phyloP scores from a whole-genome alignment of 768 basidiomycete genomes.

The Collybiopsis confluens region DNA sequence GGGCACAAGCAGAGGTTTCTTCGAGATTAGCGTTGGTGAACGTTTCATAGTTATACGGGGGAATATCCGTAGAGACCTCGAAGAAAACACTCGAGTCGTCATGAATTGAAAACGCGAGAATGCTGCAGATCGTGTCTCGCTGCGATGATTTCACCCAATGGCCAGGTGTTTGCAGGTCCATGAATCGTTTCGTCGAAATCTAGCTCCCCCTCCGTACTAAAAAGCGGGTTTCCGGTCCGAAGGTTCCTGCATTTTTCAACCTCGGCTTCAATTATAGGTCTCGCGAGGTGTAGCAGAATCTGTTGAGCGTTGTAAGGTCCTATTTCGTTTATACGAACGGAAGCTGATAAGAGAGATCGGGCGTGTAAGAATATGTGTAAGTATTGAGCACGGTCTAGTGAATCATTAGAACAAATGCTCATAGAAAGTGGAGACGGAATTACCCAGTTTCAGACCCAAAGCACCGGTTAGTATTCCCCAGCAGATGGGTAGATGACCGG shows the following conservation, averaged over 20 bases:
- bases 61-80: neutral
- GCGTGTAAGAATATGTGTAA: slow-evolving; percentile 93
- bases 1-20: slow-evolving; percentile 90
- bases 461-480: slow-evolving; percentile 85
- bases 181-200: slow-evolving; percentile 36
- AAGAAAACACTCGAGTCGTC: neutral
- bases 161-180: slow-evolving; percentile 91
- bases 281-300: slow-evolving; percentile 68
- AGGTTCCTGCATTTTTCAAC: slow-evolving; percentile 39
- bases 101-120: slow-evolving; percentile 92
- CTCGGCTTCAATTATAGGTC: slow-evolving; percentile 60
- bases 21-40: slow-evolving; percentile 69
- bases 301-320: slow-evolving; percentile 94
- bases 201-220: slow-evolving; percentile 7
- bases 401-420: neutral
- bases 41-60: neutral
- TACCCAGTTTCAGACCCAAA: slow-evolving; percentile 71
- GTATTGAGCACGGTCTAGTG: slow-evolving; percentile 73
- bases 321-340: slow-evolving; percentile 85
- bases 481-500: slow-evolving; percentile 85
- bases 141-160: slow-evolving; percentile 88
- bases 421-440: slow-evolving; percentile 8
- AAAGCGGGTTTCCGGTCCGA: slow-evolving; percentile 36
- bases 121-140: slow-evolving; percentile 92
- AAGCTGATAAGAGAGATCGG: slow-evolving; percentile 83